Evolutionary conservation across 2,329 filamentous ascomycete species (phyloP), one percentile per base, ranked within the genome.

Genomic region (Neonectria sp.): DNA sequence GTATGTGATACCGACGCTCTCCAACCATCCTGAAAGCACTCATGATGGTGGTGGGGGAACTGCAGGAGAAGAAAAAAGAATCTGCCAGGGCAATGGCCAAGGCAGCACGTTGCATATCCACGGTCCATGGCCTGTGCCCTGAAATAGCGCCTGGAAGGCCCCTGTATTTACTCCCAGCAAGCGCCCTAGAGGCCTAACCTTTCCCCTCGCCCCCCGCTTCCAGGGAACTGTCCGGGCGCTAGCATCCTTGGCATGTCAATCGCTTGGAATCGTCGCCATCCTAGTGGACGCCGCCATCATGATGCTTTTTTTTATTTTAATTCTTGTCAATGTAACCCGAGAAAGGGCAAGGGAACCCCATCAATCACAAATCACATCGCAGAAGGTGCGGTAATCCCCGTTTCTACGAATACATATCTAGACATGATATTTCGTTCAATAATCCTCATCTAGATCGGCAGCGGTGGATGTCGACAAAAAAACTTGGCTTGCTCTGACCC

Each of bases 191-290:
- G 37, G 15, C 37, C 25, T 52, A 33, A 61, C 12, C 27, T 15
- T 55, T 24, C 25, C 48, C 58, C 46, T 31, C 49, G 12, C 12
- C 53, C 53, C 35, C 58, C 49, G 48, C 48, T 49, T 53, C 58
- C n/a, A 55, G 58, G 58, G 37, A 60, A 40, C 49, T 33, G 25
- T 21, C 49, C 48, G 58, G 35, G 25, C 57, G 48, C 57, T 60
- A 60, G 33, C 48, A 24, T 49, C 48, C 46, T 6, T 31, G 25
- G 49, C 9, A 21, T 52, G 29, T 8, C 49, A 4, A 40, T 21
- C 49, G 49, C 27, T 52, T 24, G 17, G 17, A 52, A 52, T 52
- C 53, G n/a, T 55, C n/a, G n/a, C 29, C 3, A 52, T 27, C 58
- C 37, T 25, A 29, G 49, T 53, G 29, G 49, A 52, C 49, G 49